Percentiles rank a stretch among this genome's conserved stretches.
phyloP scores from a whole-genome alignment of 352 stramenopile species.

The Pythium sp. region DNA sequence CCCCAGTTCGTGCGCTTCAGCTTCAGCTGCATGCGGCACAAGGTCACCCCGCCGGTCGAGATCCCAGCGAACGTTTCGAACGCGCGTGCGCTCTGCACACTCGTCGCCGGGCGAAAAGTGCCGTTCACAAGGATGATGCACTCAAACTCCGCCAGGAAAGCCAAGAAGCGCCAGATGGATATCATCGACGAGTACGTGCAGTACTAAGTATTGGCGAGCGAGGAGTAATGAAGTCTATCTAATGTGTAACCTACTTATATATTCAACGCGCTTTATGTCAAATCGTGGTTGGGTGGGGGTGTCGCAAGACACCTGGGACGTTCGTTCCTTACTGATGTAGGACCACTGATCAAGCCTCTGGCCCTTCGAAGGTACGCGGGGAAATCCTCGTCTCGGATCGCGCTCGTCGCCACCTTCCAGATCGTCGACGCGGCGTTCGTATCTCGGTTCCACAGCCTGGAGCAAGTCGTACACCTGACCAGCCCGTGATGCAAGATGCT shows the following conservation, averaged over 20 bases:
- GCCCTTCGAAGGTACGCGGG: too few relatives aligned
- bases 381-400: too few relatives aligned
- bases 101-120: neutral
- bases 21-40: slow-evolving; percentile 12
- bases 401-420: too few relatives aligned
- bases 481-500: too few relatives aligned
- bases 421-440: too few relatives aligned
- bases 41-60: slow-evolving; percentile 7
- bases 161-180: neutral
- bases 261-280: too few relatives aligned
- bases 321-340: too few relatives aligned
- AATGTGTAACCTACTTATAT: neutral
- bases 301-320: too few relatives aligned
- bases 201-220: neutral
- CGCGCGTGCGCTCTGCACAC: neutral
- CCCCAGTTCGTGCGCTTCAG: slow-evolving; percentile 14
- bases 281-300: too few relatives aligned
- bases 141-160: neutral
- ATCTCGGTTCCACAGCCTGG: too few relatives aligned
- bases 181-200: slow-evolving; percentile 7
- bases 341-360: too few relatives aligned
- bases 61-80: slow-evolving; percentile 4
- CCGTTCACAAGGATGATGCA: slow-evolving; percentile 9
- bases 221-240: neutral
- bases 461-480: too few relatives aligned